Percentiles rank a stretch among this genome's conserved stretches.
Evolutionary conservation across 495 filamentous ascomycete species (phyloP).

Genomic region (Annulohypoxylon stygium): DNA sequence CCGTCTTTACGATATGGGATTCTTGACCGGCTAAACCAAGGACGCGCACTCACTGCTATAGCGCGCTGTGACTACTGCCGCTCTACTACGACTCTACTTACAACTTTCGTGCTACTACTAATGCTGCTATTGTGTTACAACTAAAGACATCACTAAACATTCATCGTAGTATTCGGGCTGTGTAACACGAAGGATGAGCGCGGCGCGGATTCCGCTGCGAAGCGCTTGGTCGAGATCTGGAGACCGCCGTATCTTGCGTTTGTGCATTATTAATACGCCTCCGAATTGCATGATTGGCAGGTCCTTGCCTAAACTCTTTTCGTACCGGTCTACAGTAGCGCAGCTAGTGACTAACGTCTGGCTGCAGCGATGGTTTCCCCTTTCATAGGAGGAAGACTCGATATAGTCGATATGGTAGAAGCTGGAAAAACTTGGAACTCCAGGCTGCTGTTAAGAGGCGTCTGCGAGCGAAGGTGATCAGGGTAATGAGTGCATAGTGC

Average conservation of each 20-base stretch:
- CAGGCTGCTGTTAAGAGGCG: slow-evolving; percentile 16
- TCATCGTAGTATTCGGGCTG: neutral
- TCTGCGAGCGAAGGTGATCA: slow-evolving; percentile 24
- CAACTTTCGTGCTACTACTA: neutral
- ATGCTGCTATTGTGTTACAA: neutral
- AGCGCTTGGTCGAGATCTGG: slow-evolving; percentile 23
- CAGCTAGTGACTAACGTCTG: slow-evolving; percentile 1
- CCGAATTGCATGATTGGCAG: slow-evolving; percentile 8
- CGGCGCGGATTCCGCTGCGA: slow-evolving; percentile 5
- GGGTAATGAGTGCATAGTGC: slow-evolving; percentile 6
- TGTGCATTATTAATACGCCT: slow-evolving; percentile 14
- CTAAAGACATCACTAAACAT: too few relatives aligned
- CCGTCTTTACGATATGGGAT: slow-evolving; percentile 11
- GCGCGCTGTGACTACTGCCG: neutral
- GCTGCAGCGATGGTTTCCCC: neutral
- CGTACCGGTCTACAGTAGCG: slow-evolving; percentile 28
- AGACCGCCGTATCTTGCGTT: slow-evolving; percentile 25
- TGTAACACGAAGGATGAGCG: slow-evolving; percentile 6
- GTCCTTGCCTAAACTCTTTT: slow-evolving; percentile 13
- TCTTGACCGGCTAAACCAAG: neutral
- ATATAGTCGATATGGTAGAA: neutral
- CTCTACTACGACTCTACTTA: neutral
- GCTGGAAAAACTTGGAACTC: neutral
- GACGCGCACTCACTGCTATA: slow-evolving; percentile 7
- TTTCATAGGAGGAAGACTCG: slow-evolving; percentile 11